Conservation (phyloP, 2,329 filamentous ascomycete species). For the Claviceps sp. region DNA sequence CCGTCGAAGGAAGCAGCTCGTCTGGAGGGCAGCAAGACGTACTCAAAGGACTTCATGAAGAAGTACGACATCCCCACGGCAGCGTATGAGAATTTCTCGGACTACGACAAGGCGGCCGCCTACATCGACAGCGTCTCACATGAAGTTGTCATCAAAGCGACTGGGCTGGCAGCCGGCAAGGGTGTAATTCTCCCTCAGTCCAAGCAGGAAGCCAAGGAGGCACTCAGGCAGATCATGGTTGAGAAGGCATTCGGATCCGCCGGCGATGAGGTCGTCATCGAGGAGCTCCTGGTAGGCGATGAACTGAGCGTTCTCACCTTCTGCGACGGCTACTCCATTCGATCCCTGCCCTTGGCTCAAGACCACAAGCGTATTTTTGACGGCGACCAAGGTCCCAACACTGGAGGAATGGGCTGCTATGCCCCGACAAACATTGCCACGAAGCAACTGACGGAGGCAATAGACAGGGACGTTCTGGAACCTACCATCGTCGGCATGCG, state of each 20-base stretch:
- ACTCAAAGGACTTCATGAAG: constrained; percentile 96
- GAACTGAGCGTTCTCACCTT: constrained; percentile 88
- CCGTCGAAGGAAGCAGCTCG: constrained; percentile 71
- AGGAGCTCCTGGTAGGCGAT: constrained; percentile 83
- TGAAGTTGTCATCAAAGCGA: constrained; percentile 85
- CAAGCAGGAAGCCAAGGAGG: constrained; percentile 70
- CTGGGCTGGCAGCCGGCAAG: constrained; percentile 84
- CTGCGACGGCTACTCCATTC: constrained; percentile 75
- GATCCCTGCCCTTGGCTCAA: constrained; percentile 77
- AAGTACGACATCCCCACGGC: constrained; percentile 82
- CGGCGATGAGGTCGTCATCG: constrained; percentile 85
- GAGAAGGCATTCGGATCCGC: constrained; percentile 75
- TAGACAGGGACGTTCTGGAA: constrained; percentile 73
- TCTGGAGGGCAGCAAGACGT: constrained; percentile 95
- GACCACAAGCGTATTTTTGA: constrained; percentile 95
- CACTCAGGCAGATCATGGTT: constrained; percentile 82
- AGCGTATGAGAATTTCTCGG: constrained; percentile 75
- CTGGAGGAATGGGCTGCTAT: constrained; percentile 96
- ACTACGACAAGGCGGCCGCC: constrained; percentile 56
- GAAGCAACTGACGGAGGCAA: constrained; percentile 58
- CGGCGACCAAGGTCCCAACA: constrained; percentile 82
- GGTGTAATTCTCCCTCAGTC: constrained; percentile 79
- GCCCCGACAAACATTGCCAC: constrained; percentile 75
- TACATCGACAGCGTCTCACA: constrained; percentile 63
- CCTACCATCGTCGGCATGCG: constrained; percentile 85